A percentile compares a stretch with the other conserved stretches of the same genome.
Evolutionary conservation across 768 basidiomycete genomes (phyloP).

Genomic region (Trametes maxima): DNA sequence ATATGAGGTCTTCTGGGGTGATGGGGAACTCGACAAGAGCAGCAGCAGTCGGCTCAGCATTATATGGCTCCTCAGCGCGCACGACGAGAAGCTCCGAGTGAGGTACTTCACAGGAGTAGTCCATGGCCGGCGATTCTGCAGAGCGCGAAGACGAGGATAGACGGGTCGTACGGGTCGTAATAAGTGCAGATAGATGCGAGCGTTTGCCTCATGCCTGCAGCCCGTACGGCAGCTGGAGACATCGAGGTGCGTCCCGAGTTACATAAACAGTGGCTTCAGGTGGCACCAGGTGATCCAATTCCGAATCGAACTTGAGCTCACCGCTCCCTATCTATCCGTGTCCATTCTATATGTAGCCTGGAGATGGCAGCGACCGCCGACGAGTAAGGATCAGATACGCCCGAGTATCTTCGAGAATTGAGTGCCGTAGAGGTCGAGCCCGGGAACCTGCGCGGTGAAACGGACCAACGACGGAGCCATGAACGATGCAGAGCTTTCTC

Average conservation of each 20-base stretch:
- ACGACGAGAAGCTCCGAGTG: constrained; percentile 51
- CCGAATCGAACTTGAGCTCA: background rate
- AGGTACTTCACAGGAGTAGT: constrained; percentile 42
- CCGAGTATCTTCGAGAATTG: background rate
- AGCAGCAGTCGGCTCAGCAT: constrained; percentile 64
- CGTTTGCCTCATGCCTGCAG: background rate
- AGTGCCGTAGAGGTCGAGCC: no score
- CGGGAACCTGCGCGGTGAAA: no score
- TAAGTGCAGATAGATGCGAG: no score
- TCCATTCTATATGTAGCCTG: background rate
- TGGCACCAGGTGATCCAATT: constrained; percentile 17
- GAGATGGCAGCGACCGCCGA: background rate
- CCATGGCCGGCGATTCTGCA: constrained; percentile 8
- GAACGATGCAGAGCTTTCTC: no score
- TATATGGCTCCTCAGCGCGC: constrained; percentile 56
- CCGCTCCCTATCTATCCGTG: background rate
- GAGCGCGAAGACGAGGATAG: background rate
- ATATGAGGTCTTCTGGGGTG: constrained; percentile 67
- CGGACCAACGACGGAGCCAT: no score
- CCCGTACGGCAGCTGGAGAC: constrained; percentile 11
- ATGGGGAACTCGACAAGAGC: constrained; percentile 58
- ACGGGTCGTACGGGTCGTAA: background rate
- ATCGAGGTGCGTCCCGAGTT: constrained; percentile 13
- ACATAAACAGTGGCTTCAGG: constrained; percentile 17
- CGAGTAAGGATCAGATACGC: constrained; percentile 4